Conservation (phyloP, 1,284 basidiomycete species). For the Trichosporon sp. region DNA sequence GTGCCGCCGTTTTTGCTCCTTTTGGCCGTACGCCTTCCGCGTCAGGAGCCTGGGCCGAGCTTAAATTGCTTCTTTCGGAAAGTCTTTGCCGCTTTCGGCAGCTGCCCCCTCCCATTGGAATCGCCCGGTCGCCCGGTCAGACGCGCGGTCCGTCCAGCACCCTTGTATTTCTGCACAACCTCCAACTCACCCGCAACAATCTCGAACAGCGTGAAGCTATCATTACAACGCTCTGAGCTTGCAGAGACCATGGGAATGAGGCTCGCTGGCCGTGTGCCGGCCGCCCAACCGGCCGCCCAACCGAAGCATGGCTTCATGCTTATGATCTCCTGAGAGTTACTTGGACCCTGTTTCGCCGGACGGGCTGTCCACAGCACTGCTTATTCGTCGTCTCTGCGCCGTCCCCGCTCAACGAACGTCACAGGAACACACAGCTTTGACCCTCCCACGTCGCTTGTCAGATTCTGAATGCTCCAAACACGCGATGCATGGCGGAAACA, state of each 20-base stretch:
- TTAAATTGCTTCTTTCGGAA: slow-evolving; percentile 7
- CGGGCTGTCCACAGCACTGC: background rate
- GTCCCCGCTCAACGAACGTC: background rate
- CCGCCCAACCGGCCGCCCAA: background rate
- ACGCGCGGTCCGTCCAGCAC: background rate
- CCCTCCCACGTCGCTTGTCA: background rate
- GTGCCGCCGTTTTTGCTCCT: slow-evolving; percentile 5
- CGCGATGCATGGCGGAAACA: background rate
- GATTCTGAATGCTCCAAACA: background rate
- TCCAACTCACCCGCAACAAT: background rate
- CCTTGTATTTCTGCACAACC: background rate
- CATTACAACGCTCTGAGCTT: background rate
- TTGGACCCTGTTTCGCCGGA: background rate
- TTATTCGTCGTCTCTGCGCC: background rate
- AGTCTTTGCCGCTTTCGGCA: background rate
- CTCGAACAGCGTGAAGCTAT: background rate
- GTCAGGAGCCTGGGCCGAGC: slow-evolving; percentile 12
- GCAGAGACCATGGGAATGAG: background rate
- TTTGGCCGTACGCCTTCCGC: slow-evolving; percentile 1
- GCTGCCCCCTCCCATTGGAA: background rate
- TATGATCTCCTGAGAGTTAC: slow-evolving; percentile 7
- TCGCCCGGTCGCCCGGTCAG: background rate
- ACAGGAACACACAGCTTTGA: background rate
- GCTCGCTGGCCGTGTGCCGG: background rate
- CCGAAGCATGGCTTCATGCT: slow-evolving; percentile 11